phyloP scores from a whole-genome alignment of 108 stramenopile species.

The Tribonema minus region DNA sequence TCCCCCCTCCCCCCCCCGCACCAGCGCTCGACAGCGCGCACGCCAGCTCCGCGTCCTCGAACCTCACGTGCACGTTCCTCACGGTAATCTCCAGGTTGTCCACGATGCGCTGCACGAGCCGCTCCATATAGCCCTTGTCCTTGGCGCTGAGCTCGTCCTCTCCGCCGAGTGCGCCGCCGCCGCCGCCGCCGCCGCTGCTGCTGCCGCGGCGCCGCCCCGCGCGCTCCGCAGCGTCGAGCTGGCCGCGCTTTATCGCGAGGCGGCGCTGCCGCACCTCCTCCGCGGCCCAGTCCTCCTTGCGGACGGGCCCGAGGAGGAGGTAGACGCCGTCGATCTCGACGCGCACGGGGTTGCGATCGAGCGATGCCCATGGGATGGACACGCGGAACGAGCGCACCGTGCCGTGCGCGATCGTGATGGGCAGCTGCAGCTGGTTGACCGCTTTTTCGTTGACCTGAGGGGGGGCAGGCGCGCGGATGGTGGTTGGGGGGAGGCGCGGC shows the following conservation, averaged over 20 bases:
- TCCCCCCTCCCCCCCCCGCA: not conserved
- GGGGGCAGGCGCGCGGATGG: too few relatives aligned
- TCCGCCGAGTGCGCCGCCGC: slow-evolving; percentile 8
- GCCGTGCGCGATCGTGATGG: slow-evolving; percentile 33
- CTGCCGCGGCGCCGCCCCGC: not conserved
- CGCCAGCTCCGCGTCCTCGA: slow-evolving; percentile 16
- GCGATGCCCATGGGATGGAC: slow-evolving; percentile 40
- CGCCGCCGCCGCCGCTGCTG: slow-evolving; percentile 1
- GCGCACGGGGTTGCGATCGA: slow-evolving; percentile 38
- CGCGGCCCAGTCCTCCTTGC: slow-evolving; percentile 29
- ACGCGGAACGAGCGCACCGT: slow-evolving; percentile 13
- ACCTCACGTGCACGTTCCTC: slow-evolving; percentile 39
- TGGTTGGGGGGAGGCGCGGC: too few relatives aligned
- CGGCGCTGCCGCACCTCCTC: slow-evolving; percentile 27
- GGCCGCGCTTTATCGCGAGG: slow-evolving; percentile 17
- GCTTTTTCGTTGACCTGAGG: slow-evolving; percentile 41
- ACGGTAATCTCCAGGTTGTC: slow-evolving; percentile 45
- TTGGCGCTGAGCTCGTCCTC: slow-evolving; percentile 2
- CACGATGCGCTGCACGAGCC: slow-evolving; percentile 40
- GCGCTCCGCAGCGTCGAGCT: slow-evolving; percentile 15
- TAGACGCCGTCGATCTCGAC: slow-evolving; percentile 38
- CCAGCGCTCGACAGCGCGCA: not conserved
- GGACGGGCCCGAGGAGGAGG: slow-evolving; percentile 37
- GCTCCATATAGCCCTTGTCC: slow-evolving; percentile 33
- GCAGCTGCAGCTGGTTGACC: slow-evolving; percentile 49